Conservation (phyloP, 2,329 filamentous ascomycete species). For the Plectosphaerella plurivora region DNA sequence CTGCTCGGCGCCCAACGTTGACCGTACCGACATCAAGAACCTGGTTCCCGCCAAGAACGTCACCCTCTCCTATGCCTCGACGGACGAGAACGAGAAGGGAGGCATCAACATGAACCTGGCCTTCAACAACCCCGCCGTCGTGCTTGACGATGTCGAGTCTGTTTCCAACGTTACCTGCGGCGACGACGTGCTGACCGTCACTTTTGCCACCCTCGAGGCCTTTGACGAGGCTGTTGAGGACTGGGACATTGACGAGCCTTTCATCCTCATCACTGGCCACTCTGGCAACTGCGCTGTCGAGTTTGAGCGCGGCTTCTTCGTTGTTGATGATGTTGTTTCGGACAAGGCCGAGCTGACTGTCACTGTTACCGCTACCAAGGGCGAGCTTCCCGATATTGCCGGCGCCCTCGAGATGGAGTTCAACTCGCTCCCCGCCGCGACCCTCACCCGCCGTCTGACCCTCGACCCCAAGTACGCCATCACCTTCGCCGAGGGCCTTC, state of each 20-base stretch:
- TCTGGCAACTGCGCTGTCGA: constrained; percentile 33
- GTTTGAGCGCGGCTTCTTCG: constrained; percentile 33
- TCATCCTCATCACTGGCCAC: constrained; percentile 38
- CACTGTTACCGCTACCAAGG: constrained; percentile 24
- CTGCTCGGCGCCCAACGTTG: constrained; percentile 4
- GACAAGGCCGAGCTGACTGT: constrained; percentile 21
- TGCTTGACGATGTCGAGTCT: constrained; percentile 14
- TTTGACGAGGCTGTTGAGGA: constrained; percentile 13
- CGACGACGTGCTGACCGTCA: constrained; percentile 11
- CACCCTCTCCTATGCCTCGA: constrained; percentile 11
- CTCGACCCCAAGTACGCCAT: constrained; percentile 17
- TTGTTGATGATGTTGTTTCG: constrained; percentile 21
- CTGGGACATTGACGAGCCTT: constrained; percentile 12
- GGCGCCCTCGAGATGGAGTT: constrained; percentile 18
- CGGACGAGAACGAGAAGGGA: constrained; percentile 8
- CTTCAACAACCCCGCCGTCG: constrained; percentile 14
- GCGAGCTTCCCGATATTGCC: constrained; percentile 25
- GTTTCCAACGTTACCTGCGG: constrained; percentile 9
- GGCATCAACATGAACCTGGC: constrained; percentile 16
- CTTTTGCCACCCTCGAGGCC: constrained; percentile 9
- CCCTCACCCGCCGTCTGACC: constrained; percentile 18
- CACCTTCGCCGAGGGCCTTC: constrained; percentile 12
- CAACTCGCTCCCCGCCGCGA: constrained; percentile 16
- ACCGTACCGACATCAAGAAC: constrained; percentile 11
- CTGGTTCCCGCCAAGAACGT: constrained; percentile 13